phyloP scores from a whole-genome alignment of 2,329 filamentous ascomycete genomes.

The Alternaria sp. region DNA sequence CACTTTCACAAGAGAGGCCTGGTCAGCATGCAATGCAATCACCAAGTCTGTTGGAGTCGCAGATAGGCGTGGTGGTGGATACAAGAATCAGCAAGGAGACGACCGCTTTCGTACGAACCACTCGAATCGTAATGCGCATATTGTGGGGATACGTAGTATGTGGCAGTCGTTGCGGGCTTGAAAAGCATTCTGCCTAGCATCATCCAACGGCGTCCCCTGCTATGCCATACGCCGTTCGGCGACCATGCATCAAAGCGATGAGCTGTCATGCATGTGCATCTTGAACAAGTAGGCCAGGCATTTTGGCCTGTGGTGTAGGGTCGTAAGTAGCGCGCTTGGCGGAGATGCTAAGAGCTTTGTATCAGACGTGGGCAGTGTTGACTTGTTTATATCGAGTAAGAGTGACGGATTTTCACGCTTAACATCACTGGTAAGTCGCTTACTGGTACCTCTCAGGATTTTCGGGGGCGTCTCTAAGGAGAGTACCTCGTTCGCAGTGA shows the following conservation, averaged over 20 bases:
- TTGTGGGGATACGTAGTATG: background rate
- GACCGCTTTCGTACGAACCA: background rate
- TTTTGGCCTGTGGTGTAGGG: background rate
- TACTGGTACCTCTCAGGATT: accelerated
- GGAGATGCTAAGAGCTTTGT: background rate
- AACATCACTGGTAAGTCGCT: background rate
- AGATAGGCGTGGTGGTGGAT: background rate
- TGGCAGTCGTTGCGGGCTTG: background rate
- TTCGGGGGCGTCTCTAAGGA: background rate
- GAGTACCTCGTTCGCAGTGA: background rate
- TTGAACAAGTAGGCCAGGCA: background rate
- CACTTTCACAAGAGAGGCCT: background rate
- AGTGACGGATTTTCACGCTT: background rate
- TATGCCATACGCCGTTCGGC: background rate
- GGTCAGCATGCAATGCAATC: background rate
- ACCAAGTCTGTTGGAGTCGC: background rate
- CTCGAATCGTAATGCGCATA: background rate
- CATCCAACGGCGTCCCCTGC: background rate
- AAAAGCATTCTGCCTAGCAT: background rate
- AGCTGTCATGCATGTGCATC: background rate
- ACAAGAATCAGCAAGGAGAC: background rate
- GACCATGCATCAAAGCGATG: background rate
- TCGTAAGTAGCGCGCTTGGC: background rate
- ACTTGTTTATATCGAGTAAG: background rate
- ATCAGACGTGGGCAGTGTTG: background rate